Evolutionary conservation across 1,284 basidiomycete genomes (phyloP).

Genomic region (Ustilago sp.): DNA sequence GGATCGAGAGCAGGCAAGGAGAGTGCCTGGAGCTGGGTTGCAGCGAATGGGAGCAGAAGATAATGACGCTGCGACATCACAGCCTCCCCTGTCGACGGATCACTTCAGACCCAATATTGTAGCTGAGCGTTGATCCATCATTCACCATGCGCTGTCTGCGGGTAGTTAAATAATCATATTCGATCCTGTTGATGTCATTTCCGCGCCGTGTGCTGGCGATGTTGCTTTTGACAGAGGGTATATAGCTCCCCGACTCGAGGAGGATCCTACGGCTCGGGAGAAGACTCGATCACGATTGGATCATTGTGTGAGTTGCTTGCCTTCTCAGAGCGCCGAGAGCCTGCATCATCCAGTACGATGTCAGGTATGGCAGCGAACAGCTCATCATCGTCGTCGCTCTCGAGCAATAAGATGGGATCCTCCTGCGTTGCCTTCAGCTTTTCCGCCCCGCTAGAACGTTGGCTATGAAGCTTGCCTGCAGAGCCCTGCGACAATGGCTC

Average conservation of each 20-base stretch:
- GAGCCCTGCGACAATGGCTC: conserved; percentile 24
- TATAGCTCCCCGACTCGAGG: neutral
- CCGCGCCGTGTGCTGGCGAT: neutral
- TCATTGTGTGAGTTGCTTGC: conserved; percentile 15
- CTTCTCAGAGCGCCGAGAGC: neutral
- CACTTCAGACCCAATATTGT: neutral
- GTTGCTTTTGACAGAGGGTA: neutral
- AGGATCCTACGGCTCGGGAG: conserved; percentile 26
- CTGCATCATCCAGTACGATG: neutral
- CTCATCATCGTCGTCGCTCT: conserved; percentile 49
- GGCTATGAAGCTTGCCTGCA: conserved; percentile 6
- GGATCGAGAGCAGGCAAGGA: conserved; percentile 52
- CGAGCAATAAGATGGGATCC: conserved; percentile 28
- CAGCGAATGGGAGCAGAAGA: conserved; percentile 8
- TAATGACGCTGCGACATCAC: neutral
- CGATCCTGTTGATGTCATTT: neutral
- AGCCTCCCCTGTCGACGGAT: neutral
- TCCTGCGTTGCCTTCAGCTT: conserved; percentile 14
- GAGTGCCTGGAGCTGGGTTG: conserved; percentile 43
- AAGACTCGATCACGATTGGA: conserved; percentile 48
- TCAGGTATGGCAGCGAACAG: conserved; percentile 14
- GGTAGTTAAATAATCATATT: too few relatives aligned
- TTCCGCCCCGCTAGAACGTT: neutral
- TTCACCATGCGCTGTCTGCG: neutral
- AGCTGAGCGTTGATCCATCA: conserved; percentile 15